Percentiles rank a stretch among this genome's conserved stretches.
Conservation (phyloP, 345 rosid species). For the Gossypium raimondii region DNA sequence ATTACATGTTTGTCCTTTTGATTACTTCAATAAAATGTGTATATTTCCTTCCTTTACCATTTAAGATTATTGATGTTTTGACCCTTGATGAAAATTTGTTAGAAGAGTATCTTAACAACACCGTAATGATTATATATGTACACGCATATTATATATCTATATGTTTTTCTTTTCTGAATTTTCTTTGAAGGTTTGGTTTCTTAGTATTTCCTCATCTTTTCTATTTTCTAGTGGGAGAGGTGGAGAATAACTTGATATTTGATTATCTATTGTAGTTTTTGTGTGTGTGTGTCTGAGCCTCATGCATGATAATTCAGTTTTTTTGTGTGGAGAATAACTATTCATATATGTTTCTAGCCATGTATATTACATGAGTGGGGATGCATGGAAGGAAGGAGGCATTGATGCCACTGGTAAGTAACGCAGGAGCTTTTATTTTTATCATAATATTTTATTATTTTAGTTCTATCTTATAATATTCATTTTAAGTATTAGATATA, state of each 20-base stretch:
- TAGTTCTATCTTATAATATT: too few relatives aligned
- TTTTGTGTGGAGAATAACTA: neutral
- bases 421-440: too few relatives aligned
- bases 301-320: neutral
- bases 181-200: neutral
- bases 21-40: neutral
- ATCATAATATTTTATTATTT: too few relatives aligned
- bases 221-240: neutral
- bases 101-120: neutral
- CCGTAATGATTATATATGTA: neutral
- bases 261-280: neutral
- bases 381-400: slow-evolving; percentile 99
- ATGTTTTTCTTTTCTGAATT: neutral
- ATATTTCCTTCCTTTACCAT: neutral
- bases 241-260: too few relatives aligned
- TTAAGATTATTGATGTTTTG: neutral
- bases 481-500: too few relatives aligned
- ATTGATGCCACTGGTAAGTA: slow-evolving; percentile 84
- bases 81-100: neutral
- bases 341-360: slow-evolving; percentile 54
- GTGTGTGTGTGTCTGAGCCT: neutral
- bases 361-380: slow-evolving; percentile 97
- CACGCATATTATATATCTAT: neutral
- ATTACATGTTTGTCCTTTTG: neutral
- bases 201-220: neutral